Evolutionary conservation across 164 flowering plant species (phyloP), one percentile per base, ranked within the genome.

Genomic region (Chloranthus sessilifolius): DNA sequence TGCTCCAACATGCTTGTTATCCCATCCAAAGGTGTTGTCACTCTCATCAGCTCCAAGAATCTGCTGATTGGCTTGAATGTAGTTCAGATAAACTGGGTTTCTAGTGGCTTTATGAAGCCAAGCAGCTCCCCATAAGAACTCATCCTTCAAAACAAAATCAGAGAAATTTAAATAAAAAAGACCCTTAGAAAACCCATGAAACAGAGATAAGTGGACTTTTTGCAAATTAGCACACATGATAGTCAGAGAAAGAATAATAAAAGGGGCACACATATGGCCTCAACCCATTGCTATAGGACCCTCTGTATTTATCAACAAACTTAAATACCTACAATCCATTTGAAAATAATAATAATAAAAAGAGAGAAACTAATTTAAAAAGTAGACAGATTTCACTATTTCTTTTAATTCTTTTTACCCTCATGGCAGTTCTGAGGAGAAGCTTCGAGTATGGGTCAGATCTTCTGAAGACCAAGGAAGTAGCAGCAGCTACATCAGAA

Each of bases 81-180:
- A 91, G 67, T 66, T 73, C 34, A 83, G 62, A 54, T 78, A 91
- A 5, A 54, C 59, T 20, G 84, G 87, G 36, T 74, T 80, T 53
- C 30, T 88, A 24, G 96, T 88, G 39, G 96, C 96, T 60, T 60
- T 83, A 45, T 82, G 88, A 30, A 88, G 65, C 98, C 98, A 91
- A 38, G 98, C 95, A 59, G 98, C 96, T 22, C 88, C 96, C 96
- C 98, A 91, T 66, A 88, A 54, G 41, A 91, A 60, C 67, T 91
- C 98, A 80, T 91, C 96, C 96, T 87, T 54, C 44, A 23, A 27
- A n/a, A 19, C n/a, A 45, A 45, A 12, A 63, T n/a, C 23, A 8
- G 7, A 9, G 26, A 10, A 31, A 19, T n/a, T n/a, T n/a, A n/a
- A n/a, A n/a, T n/a, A n/a, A n/a, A n/a, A n/a, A n/a, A n/a, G n/a